Evolutionary conservation across 2,329 filamentous ascomycete species (phyloP), one percentile per base, ranked within the genome.

Genomic region (Dendryphion nanum): DNA sequence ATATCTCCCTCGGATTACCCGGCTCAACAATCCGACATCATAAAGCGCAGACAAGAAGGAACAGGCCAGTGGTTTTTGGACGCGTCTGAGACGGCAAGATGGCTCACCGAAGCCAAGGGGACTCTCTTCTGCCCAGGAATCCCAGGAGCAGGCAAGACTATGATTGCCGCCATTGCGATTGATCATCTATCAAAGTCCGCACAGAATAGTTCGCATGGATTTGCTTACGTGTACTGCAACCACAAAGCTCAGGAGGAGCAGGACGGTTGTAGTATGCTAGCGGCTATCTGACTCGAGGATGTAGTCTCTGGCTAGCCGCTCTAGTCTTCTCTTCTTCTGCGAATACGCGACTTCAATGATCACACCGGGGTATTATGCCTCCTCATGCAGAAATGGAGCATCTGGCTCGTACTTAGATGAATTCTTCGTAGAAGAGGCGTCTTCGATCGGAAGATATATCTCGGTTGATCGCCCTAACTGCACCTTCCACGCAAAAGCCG

Each of bases 221-320:
- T 69, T 7, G 56, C 53, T 6, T 69, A 61, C 18, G 8, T 63
- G 2, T 68, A 59, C 35, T 65, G 50, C 37, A 58, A 66, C 19
- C 64, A 59, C 31, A 46, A 47, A 6, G 40, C 33, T 1, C 45
- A 53, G 3, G 44, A 50, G 2, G 47, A 50, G 1, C 63, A 66
- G 24, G 51, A 17, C 6, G 12, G 42, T 0, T 18, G 36, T 0
- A 38, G 49, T 5, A 30, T 67, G 3, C 40, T 67, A 1, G 35
- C 49, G 2, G 61, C 50, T 35, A 38, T 70, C 37, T 28, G 41
- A 2, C 20, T 64, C 3, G 61, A 61, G 28, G 31, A 55, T 33
- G 36, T 54, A 55, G 19, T 49, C 30, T 30, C 54, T 29, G 18
- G 50, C 50, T 35, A 52, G 37, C 32, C 37, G 35, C 28, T n/a